Evolutionary conservation across 2,329 filamentous ascomycete genomes (phyloP).

Genomic region (Cercospora nicotianae): DNA sequence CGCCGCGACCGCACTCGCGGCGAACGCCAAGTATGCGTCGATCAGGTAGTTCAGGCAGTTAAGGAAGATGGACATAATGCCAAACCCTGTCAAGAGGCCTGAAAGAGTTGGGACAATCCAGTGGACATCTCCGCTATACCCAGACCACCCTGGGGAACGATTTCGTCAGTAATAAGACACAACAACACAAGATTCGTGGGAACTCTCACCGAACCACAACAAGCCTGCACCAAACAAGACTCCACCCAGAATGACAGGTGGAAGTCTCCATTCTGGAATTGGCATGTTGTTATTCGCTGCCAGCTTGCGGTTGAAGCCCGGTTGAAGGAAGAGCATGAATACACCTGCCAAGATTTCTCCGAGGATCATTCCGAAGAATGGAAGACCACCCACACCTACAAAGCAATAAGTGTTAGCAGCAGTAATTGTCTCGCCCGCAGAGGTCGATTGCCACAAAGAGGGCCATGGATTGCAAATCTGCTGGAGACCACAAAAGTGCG

Average conservation of each 20-base stretch:
- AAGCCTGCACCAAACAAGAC: slow-evolving; percentile 37
- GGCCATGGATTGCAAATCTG: too few relatives aligned
- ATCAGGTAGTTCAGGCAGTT: slow-evolving; percentile 47
- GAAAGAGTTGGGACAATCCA: slow-evolving; percentile 50
- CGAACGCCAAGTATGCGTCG: slow-evolving; percentile 58
- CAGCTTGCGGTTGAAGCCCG: slow-evolving; percentile 36
- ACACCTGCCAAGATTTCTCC: slow-evolving; percentile 37
- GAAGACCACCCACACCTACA: slow-evolving; percentile 59
- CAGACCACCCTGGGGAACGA: slow-evolving; percentile 50
- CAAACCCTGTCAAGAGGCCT: slow-evolving; percentile 46
- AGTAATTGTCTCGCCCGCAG: too few relatives aligned
- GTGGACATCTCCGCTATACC: slow-evolving; percentile 39
- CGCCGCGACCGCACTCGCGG: slow-evolving; percentile 39
- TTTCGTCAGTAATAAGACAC: background rate
- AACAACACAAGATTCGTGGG: background rate
- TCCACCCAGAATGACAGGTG: slow-evolving; percentile 51
- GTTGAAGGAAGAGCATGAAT: slow-evolving; percentile 34
- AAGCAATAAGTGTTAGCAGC: too few relatives aligned
- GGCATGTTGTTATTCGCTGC: slow-evolving; percentile 44
- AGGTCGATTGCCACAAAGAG: too few relatives aligned
- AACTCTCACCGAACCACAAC: slow-evolving; percentile 39
- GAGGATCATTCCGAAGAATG: slow-evolving; percentile 73
- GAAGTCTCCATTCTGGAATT: slow-evolving; percentile 49
- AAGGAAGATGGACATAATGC: slow-evolving; percentile 46
- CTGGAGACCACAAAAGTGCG: too few relatives aligned